A percentile compares a stretch with the other conserved stretches of the same genome.
phyloP scores from a whole-genome alignment of 2,329 filamentous ascomycete genomes.

The Fusarium sp. region DNA sequence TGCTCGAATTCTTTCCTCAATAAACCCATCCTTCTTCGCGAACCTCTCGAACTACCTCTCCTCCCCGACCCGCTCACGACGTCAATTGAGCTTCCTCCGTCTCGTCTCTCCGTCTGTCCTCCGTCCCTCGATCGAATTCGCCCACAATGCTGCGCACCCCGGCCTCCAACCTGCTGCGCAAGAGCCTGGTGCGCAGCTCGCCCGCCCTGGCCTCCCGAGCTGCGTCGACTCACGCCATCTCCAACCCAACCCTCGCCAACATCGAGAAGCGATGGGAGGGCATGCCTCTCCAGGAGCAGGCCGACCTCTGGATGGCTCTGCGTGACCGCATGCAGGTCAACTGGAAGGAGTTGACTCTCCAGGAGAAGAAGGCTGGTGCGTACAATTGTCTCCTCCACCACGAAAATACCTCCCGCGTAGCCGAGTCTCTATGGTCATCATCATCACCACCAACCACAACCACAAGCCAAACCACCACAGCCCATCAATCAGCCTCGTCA shows the following conservation, averaged over 20 bases:
- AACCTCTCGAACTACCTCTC: slow-evolving; percentile 36
- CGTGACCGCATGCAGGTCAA: slow-evolving; percentile 98
- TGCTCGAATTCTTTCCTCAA: slow-evolving; percentile 43
- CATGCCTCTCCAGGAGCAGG: slow-evolving; percentile 98
- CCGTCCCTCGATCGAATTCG: slow-evolving; percentile 32
- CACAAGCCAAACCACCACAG: slow-evolving; percentile 17
- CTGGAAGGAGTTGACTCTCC: slow-evolving; percentile 92
- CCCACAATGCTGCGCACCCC: slow-evolving; percentile 63
- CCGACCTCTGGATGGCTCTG: slow-evolving; percentile 97
- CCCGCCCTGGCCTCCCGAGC: slow-evolving; percentile 59
- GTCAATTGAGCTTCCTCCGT: slow-evolving; percentile 47
- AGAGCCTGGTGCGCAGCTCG: slow-evolving; percentile 56
- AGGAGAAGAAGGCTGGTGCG: slow-evolving; percentile 99
- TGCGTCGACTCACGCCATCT: slow-evolving; percentile 87
- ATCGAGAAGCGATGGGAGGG: slow-evolving; percentile 99
- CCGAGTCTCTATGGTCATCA: slow-evolving; percentile 36
- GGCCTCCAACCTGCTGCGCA: slow-evolving; percentile 62
- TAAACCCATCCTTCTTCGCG: slow-evolving; percentile 40
- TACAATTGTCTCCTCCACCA: slow-evolving; percentile 46
- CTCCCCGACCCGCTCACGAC: slow-evolving; percentile 40
- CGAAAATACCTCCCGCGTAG: slow-evolving; percentile 50
- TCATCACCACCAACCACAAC: not conserved
- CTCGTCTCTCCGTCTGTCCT: slow-evolving; percentile 24
- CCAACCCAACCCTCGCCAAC: slow-evolving; percentile 95
- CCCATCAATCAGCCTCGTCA: slow-evolving; percentile 16